Base-by-base conservation (phyloP, 352 stramenopile genomes). In the Phytophthora palmivora region DNA sequence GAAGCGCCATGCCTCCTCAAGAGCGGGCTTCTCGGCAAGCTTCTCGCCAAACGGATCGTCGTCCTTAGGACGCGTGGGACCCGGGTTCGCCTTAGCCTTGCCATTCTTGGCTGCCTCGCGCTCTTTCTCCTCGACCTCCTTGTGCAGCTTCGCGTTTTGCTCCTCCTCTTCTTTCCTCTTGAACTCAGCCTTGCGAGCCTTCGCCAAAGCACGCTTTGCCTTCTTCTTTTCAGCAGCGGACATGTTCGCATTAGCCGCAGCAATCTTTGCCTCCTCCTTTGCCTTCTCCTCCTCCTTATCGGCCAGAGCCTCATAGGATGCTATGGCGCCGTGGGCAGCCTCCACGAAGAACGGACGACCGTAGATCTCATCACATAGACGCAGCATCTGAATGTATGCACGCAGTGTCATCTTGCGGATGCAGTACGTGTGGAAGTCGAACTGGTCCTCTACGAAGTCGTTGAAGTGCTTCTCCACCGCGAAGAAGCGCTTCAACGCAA, bases 401-500 rank as follows among this genome's bases (percentile, higher is more conserved):
- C 97, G 87, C 44, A 99, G 74, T 22, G 97, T 99, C 70, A 98
- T 97, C 84, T 99, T 99, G 63, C 97, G 93, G 63, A 99, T 91
- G 65, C 97, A 99, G 74, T 99, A 99, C 43, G 84, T 95, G 86
- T 99, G 97, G 77, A 99, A 99, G 73, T 99, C 97, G 58, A 99
- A 99, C 75, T 99, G 96, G 83, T 99, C 97, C 54, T 99, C 97
- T 34, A 96, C 72, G 42, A 99, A 98, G 75, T 99, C 96, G 55
- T 97, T 89, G 61, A 99, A 99, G 79, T 99, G 97, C 71, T 98
- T 98, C 34, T 98, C 87, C 14, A 99, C 93, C 10, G 88, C 84
- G 39, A 91, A 87, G 68, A 97, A 99, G 18, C 97, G 97, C 74
- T 99, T 98, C 26, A 99, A 72, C 24, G 93, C 94, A 37, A 86